A percentile compares a stretch with the other conserved stretches of the same genome.
Conservation (phyloP, 371 early-diverging fungal genomes). For the Mucor piriformis region DNA sequence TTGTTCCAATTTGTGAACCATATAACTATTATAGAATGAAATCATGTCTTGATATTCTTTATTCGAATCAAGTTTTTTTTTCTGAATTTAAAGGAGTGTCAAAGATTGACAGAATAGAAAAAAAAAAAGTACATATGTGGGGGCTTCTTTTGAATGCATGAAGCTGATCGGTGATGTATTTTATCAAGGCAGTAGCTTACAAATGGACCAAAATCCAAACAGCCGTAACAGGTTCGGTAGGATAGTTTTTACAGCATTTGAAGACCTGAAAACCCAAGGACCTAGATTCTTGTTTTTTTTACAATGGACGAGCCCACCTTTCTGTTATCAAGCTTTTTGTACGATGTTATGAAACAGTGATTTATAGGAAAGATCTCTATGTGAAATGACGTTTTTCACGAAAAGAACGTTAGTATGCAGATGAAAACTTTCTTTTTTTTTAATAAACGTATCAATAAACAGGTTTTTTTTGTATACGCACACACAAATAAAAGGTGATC, state of each 20-base stretch:
- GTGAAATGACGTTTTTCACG: not conserved
- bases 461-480: not conserved
- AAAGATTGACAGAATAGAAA: constrained; percentile 1
- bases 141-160: not conserved
- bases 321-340: not conserved
- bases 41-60: not conserved
- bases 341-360: not conserved
- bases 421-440: not conserved
- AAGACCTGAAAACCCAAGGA: too few relatives aligned
- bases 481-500: not conserved
- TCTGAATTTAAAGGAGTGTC: not conserved
- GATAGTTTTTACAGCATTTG: too few relatives aligned
- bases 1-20: not conserved
- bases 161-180: not conserved
- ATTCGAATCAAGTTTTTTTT: not conserved
- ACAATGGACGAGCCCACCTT: not conserved
- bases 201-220: not conserved
- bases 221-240: not conserved
- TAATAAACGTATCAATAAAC: not conserved
- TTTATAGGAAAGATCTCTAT: too few relatives aligned
- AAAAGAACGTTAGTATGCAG: not conserved
- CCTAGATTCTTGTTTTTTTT: not conserved
- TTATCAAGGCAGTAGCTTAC: too few relatives aligned
- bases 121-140: not conserved
- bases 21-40: not conserved